phyloP scores from a whole-genome alignment of 768 basidiomycete genomes.

The Filobasidium wieringae region DNA sequence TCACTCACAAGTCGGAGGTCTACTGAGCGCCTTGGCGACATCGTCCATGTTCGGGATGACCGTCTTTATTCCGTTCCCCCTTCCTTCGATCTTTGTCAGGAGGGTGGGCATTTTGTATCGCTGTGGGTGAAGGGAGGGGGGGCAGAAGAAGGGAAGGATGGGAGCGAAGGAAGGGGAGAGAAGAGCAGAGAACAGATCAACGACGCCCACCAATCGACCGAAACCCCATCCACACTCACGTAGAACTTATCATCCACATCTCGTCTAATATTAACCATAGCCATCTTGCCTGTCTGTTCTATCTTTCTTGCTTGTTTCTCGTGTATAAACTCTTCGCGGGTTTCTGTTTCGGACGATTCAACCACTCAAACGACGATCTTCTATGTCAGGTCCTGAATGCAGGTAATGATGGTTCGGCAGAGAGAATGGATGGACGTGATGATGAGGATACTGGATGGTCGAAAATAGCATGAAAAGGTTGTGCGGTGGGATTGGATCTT shows the following conservation, averaged over 20 bases:
- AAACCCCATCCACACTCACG: conserved; percentile 17
- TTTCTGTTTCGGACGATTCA: conserved; percentile 1
- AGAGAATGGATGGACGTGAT: conserved; percentile 4
- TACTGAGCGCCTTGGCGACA: conserved; percentile 84
- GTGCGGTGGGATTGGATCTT: neutral
- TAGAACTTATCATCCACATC: conserved; percentile 40
- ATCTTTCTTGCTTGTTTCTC: neutral
- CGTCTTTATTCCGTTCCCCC: conserved; percentile 93
- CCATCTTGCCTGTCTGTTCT: conserved; percentile 25
- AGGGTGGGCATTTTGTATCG: conserved; percentile 78
- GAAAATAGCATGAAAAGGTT: conserved; percentile 13
- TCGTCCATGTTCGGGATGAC: conserved; percentile 96
- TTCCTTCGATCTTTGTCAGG: conserved; percentile 92
- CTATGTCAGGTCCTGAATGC: conserved; percentile 10
- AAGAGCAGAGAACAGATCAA: neutral
- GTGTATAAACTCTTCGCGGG: neutral
- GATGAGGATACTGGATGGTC: conserved; percentile 5
- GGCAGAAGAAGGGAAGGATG: neutral
- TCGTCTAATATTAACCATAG: conserved; percentile 38
- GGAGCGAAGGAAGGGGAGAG: neutral
- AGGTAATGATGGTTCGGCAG: neutral
- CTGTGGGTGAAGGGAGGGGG: neutral
- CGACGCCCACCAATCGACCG: neutral
- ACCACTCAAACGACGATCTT: conserved; percentile 6
- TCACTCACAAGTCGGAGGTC: conserved; percentile 61